Base-by-base conservation (phyloP, 2,329 filamentous ascomycete genomes). In the Lecanoromycetidae sp. region DNA sequence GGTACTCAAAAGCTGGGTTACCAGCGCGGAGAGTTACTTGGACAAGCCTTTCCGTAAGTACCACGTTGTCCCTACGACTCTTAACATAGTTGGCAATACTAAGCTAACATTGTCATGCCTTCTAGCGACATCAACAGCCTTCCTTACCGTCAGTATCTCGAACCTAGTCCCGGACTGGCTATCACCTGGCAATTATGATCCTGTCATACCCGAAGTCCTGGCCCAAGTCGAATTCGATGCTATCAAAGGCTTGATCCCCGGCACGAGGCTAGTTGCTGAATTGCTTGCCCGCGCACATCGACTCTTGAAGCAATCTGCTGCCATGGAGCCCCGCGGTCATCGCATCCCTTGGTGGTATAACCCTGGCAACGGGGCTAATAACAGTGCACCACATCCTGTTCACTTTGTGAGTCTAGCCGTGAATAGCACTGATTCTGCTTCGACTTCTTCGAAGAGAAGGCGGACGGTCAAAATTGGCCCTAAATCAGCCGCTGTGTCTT, bases 141-240 rank as follows among this genome's bases (percentile, higher is more conserved):
- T 44, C 27, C 34, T 44, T 10, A 49, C 46, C 17, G 40, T 49
- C 6, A 35, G 25, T 12, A 17, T 49, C 10, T 10, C 40, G 12
- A 27, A n/a, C 3, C 12, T 26, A 5, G 32, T 38, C n/a, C 41
- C 46, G 2, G 34, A 44, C 10, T 49, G 34, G 33, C 33, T 49
- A n/a, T 44, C 40, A 5, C 40, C 46, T 15, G 46, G 40, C 9
- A 27, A 49, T 5, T 49, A 32, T 27, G 46, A 49, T n/a, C 46
- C 46, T 1, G n/a, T 26, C 12, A 40, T 49, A 2, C 30, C 46
- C 17, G 25, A 4, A 6, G 9, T 25, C 12, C 27, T 49, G 12
- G 33, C 46, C 8, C 7, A 30, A 22, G 27, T 32, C 9, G 35
- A 17, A 32, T 20, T 29, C 17, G n/a, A 2, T 2, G 35, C 34